These are phyloP conservation scores for Saccharomycopsis javanensis DNA, from an alignment of 805 yeast genomes.

Conservation along the genomic window DNA sequence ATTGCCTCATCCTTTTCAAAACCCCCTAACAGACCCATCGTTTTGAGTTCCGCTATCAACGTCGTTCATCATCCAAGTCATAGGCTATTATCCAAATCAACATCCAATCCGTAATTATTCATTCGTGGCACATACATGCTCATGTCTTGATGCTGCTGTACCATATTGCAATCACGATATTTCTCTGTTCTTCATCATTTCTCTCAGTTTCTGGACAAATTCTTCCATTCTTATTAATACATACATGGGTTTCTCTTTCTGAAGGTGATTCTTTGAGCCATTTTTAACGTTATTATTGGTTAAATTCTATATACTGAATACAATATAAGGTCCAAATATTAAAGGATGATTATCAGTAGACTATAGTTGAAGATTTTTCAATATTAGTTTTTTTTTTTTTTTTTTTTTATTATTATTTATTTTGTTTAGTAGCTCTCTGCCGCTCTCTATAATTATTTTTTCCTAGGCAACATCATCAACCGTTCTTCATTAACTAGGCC, in stretches of 20 bases:
- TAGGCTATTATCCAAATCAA: too few relatives aligned
- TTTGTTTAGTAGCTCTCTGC: too few relatives aligned
- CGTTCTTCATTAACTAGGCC: neutral
- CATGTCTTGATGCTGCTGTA: too few relatives aligned
- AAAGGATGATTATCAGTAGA: neutral
- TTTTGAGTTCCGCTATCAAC: too few relatives aligned
- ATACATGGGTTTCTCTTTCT: slow-evolving; percentile 99
- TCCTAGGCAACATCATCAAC: neutral
- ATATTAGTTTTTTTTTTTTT: neutral
- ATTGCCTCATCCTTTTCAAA: too few relatives aligned
- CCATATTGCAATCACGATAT: too few relatives aligned
- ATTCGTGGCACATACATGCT: too few relatives aligned
- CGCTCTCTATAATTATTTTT: neutral
- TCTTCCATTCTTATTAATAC: slow-evolving; percentile 28
- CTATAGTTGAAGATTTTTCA: neutral
- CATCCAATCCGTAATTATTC: too few relatives aligned
- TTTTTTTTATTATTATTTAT: neutral
- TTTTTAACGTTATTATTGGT: slow-evolving; percentile 32
- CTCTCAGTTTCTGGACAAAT: neutral
- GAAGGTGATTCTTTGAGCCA: slow-evolving; percentile 99
- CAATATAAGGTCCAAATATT: neutral
- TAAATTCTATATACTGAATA: neutral
- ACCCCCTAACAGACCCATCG: too few relatives aligned
- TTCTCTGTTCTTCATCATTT: neutral
- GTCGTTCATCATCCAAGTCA: too few relatives aligned